Evolutionary conservation across 169 alveolate species (phyloP).

Genomic region (Cryptosporidium xiaoi): DNA sequence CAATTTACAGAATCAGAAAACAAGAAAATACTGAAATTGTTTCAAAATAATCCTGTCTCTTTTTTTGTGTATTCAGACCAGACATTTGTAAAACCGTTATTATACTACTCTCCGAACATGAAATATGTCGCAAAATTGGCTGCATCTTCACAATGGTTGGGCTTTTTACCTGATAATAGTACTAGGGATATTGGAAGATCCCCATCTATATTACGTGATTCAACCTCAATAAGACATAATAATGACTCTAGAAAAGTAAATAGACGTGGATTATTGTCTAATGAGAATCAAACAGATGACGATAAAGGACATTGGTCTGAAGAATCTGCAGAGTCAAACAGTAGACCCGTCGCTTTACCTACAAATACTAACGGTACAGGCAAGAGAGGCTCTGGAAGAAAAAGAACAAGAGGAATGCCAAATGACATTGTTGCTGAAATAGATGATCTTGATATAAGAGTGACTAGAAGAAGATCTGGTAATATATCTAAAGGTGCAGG

Average conservation of each 20-base stretch:
- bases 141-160: conserved; percentile 72
- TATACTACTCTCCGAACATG: conserved; percentile 54
- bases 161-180: conserved; percentile 65
- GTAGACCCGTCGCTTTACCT: conserved; percentile 39
- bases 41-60: conserved; percentile 54
- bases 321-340: conserved; percentile 67
- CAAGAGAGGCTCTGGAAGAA: conserved; percentile 65
- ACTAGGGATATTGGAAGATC: conserved; percentile 71
- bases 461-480: conserved; percentile 69
- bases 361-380: conserved; percentile 22
- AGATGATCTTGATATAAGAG: conserved; percentile 69
- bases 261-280: conserved; percentile 30
- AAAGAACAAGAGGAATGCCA: conserved; percentile 74
- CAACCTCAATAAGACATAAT: conserved; percentile 21
- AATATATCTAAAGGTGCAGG: conserved; percentile 30
- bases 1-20: conserved; percentile 51
- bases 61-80: conserved; percentile 63
- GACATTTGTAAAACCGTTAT: conserved; percentile 59
- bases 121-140: conserved; percentile 60
- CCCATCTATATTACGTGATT: conserved; percentile 58
- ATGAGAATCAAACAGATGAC: conserved; percentile 64
- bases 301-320: conserved; percentile 75
- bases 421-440: conserved; percentile 57
- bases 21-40: conserved; percentile 16
- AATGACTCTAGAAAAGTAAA: conserved; percentile 45